Percentiles rank a stretch among this genome's conserved stretches.
Evolutionary conservation across 139 green algal species (phyloP).

Genomic region (Parachlorella kessleri): DNA sequence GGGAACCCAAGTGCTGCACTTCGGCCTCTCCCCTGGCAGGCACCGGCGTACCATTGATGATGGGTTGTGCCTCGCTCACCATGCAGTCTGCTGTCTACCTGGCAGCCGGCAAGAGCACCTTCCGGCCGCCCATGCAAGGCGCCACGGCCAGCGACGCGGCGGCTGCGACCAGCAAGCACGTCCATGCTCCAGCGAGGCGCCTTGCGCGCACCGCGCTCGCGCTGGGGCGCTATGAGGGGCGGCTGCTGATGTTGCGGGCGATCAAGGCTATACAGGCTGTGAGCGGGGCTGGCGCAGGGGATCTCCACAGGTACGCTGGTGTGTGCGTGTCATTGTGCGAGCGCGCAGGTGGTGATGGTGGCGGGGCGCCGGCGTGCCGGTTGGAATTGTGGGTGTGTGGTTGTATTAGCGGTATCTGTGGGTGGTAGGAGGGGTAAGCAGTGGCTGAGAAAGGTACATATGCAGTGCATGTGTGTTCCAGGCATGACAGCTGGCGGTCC

Average conservation of each 20-base stretch:
- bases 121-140: too few relatives aligned
- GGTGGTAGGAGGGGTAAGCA: too few relatives aligned
- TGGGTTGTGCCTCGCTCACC: neutral
- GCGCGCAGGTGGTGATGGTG: too few relatives aligned
- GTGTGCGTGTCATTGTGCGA: too few relatives aligned
- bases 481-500: too few relatives aligned
- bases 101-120: slow-evolving; percentile 32
- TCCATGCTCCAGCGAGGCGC: slow-evolving; percentile 73
- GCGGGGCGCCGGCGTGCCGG: too few relatives aligned
- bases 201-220: slow-evolving; percentile 75
- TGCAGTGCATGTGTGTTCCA: too few relatives aligned
- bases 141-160: too few relatives aligned
- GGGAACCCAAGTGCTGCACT: neutral
- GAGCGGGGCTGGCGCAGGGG: slow-evolving; percentile 25
- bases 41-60: neutral
- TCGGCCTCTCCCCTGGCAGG: neutral
- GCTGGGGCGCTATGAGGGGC: slow-evolving; percentile 61
- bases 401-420: too few relatives aligned
- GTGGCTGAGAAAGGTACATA: too few relatives aligned
- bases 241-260: slow-evolving; percentile 60
- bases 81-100: slow-evolving; percentile 60
- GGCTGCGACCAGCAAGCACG: neutral
- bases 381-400: too few relatives aligned
- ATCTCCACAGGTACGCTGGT: slow-evolving; percentile 26
- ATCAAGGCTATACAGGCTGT: slow-evolving; percentile 48